Percentiles rank a stretch among this genome's conserved stretches.
phyloP scores from a whole-genome alignment of 139 green algal species.

The Diplosphaera chodatii region DNA sequence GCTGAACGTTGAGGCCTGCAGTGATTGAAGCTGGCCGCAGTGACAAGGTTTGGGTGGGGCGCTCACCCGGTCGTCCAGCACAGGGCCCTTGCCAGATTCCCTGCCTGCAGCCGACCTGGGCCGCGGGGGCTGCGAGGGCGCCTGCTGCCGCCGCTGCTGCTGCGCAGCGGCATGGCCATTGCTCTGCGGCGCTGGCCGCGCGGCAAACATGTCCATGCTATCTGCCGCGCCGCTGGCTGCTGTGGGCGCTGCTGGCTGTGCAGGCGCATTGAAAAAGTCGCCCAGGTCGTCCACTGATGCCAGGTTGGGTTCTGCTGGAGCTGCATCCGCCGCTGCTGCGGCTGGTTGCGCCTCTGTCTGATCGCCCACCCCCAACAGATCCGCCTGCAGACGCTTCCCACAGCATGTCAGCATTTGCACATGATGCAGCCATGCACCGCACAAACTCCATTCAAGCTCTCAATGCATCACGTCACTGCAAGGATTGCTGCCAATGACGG shows the following conservation, averaged over 20 bases:
- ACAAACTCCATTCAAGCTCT: no score
- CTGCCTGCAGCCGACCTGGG: neutral
- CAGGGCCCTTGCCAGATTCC: no score
- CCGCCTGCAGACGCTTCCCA: neutral
- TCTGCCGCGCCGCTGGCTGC: neutral
- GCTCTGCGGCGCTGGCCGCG: no score
- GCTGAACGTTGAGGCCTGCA: no score
- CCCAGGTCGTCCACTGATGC: neutral
- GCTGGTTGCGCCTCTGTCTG: neutral
- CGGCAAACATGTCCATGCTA: slow-evolving; percentile 8
- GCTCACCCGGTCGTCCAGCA: neutral
- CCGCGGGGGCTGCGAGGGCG: neutral
- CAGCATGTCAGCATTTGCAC: no score
- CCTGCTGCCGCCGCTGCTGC: neutral
- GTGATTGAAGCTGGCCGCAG: no score
- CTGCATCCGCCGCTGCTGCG: neutral
- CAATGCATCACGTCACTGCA: no score
- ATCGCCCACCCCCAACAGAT: neutral
- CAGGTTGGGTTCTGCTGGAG: neutral
- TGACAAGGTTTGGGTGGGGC: no score
- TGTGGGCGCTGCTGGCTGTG: neutral
- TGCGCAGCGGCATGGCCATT: neutral
- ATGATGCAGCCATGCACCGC: no score
- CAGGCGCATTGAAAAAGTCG: neutral
- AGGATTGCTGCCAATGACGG: no score